These are phyloP conservation scores for Boletus speciosus DNA, from an alignment of 768 basidiomycete species.

Conservation along the genomic window DNA sequence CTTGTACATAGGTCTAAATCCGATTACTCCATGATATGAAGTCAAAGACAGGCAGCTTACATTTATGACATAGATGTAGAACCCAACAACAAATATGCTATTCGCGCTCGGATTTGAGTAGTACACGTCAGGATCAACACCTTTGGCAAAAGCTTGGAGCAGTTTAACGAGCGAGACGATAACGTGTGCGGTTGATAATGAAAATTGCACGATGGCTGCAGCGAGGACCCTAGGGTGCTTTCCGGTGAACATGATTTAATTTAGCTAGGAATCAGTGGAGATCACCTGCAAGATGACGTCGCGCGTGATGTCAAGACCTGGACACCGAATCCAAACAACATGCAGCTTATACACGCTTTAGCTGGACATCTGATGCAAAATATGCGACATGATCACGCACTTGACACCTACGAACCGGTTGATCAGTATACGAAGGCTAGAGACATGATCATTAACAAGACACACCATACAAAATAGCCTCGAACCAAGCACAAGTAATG, in stretches of 20 bases:
- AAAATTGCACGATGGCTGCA: slow-evolving; percentile 16
- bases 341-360: slow-evolving; percentile 6
- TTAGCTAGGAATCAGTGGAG: background rate
- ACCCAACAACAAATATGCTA: slow-evolving; percentile 8
- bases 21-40: background rate
- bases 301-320: slow-evolving; percentile 1
- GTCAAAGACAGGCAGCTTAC: slow-evolving; percentile 5
- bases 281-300: slow-evolving; percentile 7
- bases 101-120: slow-evolving; percentile 4
- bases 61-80: slow-evolving; percentile 20
- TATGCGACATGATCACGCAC: background rate
- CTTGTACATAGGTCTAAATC: slow-evolving; percentile 15
- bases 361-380: background rate
- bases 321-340: slow-evolving; percentile 12
- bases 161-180: slow-evolving; percentile 11
- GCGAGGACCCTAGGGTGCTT: slow-evolving; percentile 2
- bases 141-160: slow-evolving; percentile 13
- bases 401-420: slow-evolving; percentile 5
- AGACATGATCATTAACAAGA: background rate
- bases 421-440: background rate
- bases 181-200: slow-evolving; percentile 12
- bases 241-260: background rate
- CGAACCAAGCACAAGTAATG: slow-evolving; percentile 13
- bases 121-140: slow-evolving; percentile 2
- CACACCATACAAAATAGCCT: slow-evolving; percentile 18